These are phyloP conservation scores for Cytospora mali DNA, from an alignment of 2,329 filamentous ascomycete species.

Conservation along the genomic window DNA sequence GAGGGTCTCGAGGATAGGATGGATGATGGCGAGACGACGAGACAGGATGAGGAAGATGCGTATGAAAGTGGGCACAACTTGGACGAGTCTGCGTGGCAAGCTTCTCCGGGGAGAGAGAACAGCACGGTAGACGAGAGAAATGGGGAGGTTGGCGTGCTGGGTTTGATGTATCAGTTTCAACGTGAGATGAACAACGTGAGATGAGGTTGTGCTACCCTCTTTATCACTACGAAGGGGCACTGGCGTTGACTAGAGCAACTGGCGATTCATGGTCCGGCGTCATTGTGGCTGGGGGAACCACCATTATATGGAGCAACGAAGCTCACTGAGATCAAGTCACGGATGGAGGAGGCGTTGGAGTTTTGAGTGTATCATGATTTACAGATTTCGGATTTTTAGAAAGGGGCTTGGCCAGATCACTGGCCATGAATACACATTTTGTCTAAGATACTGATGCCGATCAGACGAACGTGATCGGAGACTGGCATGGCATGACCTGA, in stretches of 20 bases:
- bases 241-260: background rate
- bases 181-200: constrained; percentile 54
- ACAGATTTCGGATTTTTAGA: background rate
- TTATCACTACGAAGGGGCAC: background rate
- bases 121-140: constrained; percentile 51
- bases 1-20: constrained; percentile 55
- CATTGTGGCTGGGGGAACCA: background rate
- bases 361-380: background rate
- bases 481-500: background rate
- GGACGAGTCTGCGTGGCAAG: constrained; percentile 64
- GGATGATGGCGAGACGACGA: constrained; percentile 43
- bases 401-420: background rate
- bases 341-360: background rate
- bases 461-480: background rate
- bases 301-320: background rate
- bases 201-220: background rate
- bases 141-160: constrained; percentile 57
- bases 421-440: background rate
- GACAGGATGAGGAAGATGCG: constrained; percentile 63
- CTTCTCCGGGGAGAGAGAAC: constrained; percentile 56
- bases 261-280: background rate
- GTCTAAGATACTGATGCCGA: background rate
- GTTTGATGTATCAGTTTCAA: constrained; percentile 61
- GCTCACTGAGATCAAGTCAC: background rate
- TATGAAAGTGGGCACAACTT: constrained; percentile 55